Evolutionary conservation across 2,329 filamentous ascomycete species (phyloP).

Genomic region (Chaetomium olivaceum): DNA sequence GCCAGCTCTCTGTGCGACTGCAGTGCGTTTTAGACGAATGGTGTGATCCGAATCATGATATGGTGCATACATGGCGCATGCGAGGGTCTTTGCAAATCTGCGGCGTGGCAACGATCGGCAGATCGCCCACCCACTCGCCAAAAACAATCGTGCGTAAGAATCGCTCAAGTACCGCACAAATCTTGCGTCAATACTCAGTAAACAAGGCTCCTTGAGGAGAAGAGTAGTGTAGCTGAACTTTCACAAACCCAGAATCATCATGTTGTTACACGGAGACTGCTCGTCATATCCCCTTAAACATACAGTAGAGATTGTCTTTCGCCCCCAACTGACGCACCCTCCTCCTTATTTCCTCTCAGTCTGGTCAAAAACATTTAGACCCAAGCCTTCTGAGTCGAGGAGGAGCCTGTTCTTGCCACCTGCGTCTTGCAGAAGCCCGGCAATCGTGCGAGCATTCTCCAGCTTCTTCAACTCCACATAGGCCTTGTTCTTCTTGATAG

Average conservation of each 20-base stretch:
- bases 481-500: constrained; percentile 98
- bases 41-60: not conserved
- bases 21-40: not conserved
- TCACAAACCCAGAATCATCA: constrained; percentile 14
- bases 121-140: not conserved
- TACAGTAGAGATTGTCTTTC: constrained; percentile 51
- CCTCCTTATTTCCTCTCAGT: constrained; percentile 48
- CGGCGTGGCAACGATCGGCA: not conserved
- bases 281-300: constrained; percentile 28
- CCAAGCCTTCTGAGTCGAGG: constrained; percentile 86
- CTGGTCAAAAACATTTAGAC: constrained; percentile 76
- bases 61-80: not conserved
- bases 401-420: constrained; percentile 91
- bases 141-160: no score
- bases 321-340: constrained; percentile 1
- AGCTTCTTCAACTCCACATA: constrained; percentile 98
- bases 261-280: constrained; percentile 26
- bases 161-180: not conserved
- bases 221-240: not conserved
- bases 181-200: not conserved
- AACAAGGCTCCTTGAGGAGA: not conserved
- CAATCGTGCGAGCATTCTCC: constrained; percentile 90
- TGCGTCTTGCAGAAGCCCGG: constrained; percentile 80
- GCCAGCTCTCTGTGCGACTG: no score
- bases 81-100: not conserved